A percentile compares a stretch with the other conserved stretches of the same genome.
Evolutionary conservation across 2,329 filamentous ascomycete genomes (phyloP).

Genomic region (Aureobasidium sp.): DNA sequence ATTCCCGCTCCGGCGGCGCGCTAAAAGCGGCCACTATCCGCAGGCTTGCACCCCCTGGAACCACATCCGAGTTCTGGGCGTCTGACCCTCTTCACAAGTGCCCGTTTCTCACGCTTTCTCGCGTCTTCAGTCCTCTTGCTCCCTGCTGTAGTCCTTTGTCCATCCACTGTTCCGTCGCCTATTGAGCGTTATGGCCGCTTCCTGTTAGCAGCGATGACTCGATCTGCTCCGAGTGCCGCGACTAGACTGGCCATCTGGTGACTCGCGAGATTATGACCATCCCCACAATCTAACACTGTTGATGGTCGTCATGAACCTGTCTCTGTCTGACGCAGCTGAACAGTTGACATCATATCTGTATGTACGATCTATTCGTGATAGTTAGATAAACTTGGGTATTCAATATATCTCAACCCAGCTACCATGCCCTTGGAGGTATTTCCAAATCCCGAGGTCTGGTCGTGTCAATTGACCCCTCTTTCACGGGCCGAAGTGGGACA

Average conservation of each 20-base stretch:
- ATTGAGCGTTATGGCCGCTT: conserved; percentile 11
- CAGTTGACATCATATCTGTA: conserved; percentile 2
- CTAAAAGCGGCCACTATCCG: conserved; percentile 11
- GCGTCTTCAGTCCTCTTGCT: conserved; percentile 1
- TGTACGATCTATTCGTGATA: background rate
- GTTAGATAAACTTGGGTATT: background rate
- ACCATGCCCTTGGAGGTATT: background rate
- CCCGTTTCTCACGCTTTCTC: conserved; percentile 14
- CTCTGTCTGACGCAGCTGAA: conserved; percentile 10
- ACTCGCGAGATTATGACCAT: conserved; percentile 9
- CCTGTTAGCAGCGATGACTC: background rate
- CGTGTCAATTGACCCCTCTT: conserved; percentile 7
- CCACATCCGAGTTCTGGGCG: conserved; percentile 9
- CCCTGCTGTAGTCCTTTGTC: background rate
- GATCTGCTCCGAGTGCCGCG: conserved; percentile 4
- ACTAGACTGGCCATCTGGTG: conserved; percentile 10
- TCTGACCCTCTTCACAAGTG: conserved; percentile 1
- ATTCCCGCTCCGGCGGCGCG: background rate
- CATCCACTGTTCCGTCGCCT: conserved; percentile 12
- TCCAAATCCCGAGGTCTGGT: conserved; percentile 3
- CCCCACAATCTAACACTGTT: conserved; percentile 1
- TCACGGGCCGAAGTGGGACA: conserved; percentile 1
- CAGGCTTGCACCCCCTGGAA: conserved; percentile 9
- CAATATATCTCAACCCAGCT: conserved; percentile 2
- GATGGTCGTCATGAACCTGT: conserved; percentile 11